These are phyloP conservation scores for Colletotrichum phormii DNA, from an alignment of 2,329 filamentous ascomycete species.

Conservation along the genomic window DNA sequence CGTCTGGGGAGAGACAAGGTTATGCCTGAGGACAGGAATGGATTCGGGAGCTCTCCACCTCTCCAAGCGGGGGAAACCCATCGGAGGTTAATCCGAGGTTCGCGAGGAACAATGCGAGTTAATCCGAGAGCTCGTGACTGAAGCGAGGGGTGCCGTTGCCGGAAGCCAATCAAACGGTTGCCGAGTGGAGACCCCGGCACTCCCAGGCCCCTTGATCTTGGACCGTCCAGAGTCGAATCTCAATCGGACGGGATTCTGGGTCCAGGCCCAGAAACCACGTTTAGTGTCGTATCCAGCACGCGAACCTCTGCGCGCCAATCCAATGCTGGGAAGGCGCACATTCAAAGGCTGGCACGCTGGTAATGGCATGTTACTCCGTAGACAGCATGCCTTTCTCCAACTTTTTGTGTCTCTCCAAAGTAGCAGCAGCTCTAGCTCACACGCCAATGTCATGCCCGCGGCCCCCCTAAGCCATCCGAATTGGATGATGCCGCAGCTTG, in stretches of 20 bases:
- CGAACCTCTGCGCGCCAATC: neutral
- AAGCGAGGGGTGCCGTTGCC: neutral
- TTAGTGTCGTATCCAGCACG: neutral
- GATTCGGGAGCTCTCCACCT: no score
- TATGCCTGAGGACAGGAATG: no score
- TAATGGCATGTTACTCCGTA: neutral
- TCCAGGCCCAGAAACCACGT: conserved; percentile 15
- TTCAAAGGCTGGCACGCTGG: no score
- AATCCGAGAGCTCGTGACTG: neutral
- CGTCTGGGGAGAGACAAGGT: neutral
- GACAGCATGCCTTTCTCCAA: neutral
- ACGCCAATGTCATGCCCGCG: neutral
- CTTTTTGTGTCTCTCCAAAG: neutral
- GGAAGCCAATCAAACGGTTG: neutral
- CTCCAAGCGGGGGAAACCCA: neutral
- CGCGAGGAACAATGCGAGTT: no score
- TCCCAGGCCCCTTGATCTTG: conserved; percentile 6
- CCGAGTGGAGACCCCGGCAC: neutral
- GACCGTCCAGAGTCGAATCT: conserved; percentile 12
- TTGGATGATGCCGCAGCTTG: neutral
- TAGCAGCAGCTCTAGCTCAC: neutral
- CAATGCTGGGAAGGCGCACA: no score
- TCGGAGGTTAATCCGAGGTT: neutral
- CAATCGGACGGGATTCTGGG: conserved; percentile 21
- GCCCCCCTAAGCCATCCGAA: neutral